Conservation (phyloP, 108 stramenopile species). For the Nitzschia sp. region DNA sequence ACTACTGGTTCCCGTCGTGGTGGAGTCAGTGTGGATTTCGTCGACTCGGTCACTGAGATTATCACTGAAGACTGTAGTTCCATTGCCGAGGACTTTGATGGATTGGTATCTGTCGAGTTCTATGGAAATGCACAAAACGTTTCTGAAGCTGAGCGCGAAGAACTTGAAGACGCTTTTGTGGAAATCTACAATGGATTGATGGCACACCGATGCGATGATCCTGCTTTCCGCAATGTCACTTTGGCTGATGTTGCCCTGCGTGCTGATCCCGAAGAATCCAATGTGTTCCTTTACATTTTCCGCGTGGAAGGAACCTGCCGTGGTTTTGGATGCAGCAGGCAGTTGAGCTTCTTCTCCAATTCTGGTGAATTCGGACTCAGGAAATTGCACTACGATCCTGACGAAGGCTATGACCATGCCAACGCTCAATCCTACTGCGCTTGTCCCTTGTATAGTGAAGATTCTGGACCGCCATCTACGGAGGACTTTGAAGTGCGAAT, state of each 20-base stretch:
- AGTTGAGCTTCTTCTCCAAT: slow-evolving; percentile 20
- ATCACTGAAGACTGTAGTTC: slow-evolving; percentile 11
- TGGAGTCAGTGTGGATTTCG: slow-evolving; percentile 26
- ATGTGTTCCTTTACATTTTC: slow-evolving; percentile 27
- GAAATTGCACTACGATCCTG: slow-evolving; percentile 4
- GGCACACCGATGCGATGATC: slow-evolving; percentile 27
- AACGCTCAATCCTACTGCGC: slow-evolving; percentile 11
- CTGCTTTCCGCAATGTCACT: slow-evolving; percentile 24
- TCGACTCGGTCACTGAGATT: slow-evolving; percentile 27
- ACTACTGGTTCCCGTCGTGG: slow-evolving; percentile 5
- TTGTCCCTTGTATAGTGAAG: slow-evolving; percentile 16
- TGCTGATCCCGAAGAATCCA: slow-evolving; percentile 15
- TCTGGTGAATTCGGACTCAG: neutral
- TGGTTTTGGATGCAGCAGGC: slow-evolving; percentile 25
- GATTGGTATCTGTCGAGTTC: slow-evolving; percentile 30
- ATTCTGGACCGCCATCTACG: slow-evolving; percentile 17
- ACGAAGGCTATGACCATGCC: slow-evolving; percentile 11
- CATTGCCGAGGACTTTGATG: slow-evolving; percentile 18
- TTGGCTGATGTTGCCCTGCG: slow-evolving; percentile 19
- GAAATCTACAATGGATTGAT: slow-evolving; percentile 34
- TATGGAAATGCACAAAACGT: slow-evolving; percentile 20
- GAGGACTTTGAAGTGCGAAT: slow-evolving; percentile 30
- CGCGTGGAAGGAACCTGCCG: slow-evolving; percentile 32
- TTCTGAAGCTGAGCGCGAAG: slow-evolving; percentile 20
- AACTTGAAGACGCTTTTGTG: slow-evolving; percentile 24